Conservation (phyloP, 345 rosid genomes). For the Populus deltoides region DNA sequence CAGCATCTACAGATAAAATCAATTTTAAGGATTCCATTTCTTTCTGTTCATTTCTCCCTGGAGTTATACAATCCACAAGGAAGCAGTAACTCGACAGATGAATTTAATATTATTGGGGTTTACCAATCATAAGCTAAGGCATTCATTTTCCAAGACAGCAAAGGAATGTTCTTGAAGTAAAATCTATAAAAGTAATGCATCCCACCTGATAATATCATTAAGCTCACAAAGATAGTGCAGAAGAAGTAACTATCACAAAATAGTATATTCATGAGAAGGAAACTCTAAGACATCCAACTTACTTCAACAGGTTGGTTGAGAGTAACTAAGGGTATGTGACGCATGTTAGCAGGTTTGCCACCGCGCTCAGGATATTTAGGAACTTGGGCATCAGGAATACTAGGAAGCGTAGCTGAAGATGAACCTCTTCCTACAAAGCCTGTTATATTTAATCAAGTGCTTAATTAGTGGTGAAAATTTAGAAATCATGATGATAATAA, state of each 20-base stretch:
- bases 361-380: constrained; percentile 2
- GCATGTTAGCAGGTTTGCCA: constrained; percentile 7
- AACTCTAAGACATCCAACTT: not conserved
- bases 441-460: not conserved
- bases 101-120: too few relatives aligned
- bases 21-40: too few relatives aligned
- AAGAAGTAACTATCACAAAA: not conserved
- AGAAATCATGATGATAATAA: not conserved
- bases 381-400: constrained; percentile 5
- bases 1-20: too few relatives aligned
- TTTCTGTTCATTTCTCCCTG: too few relatives aligned
- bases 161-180: not conserved
- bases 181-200: not conserved
- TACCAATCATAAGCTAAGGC: too few relatives aligned
- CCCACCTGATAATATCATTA: not conserved
- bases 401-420: constrained; percentile 1
- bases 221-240: not conserved
- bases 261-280: not conserved
- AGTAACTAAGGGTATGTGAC: not conserved
- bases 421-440: constrained; percentile 15
- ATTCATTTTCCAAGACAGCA: too few relatives aligned
- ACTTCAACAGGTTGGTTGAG: constrained; percentile 13
- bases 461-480: not conserved
- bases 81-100: too few relatives aligned
- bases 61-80: too few relatives aligned